Conservation (phyloP, 768 basidiomycete species). For the Pleurotus djamor region DNA sequence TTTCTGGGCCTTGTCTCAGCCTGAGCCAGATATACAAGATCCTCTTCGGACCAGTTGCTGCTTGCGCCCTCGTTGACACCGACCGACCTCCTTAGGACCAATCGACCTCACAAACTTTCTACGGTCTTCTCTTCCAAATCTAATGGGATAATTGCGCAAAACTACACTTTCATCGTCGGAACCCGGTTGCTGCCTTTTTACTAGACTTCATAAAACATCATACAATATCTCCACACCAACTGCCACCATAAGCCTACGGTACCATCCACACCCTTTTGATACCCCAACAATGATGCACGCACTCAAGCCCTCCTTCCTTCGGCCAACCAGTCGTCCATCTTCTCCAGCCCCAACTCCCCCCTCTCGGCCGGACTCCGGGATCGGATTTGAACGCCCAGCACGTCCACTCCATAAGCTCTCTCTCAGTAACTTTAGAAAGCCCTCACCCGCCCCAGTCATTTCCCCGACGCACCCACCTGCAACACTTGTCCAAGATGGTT, state of each 20-base stretch:
- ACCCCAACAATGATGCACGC: constrained; percentile 51
- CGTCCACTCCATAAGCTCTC: constrained; percentile 59
- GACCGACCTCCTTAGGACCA: constrained; percentile 76
- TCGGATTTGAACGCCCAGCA: constrained; percentile 38
- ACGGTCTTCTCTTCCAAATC: constrained; percentile 29
- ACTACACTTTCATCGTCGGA: constrained; percentile 21
- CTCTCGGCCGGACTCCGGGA: constrained; percentile 35
- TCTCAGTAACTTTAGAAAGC: constrained; percentile 55
- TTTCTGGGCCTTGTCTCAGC: constrained; percentile 24
- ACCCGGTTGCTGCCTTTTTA: constrained; percentile 37
- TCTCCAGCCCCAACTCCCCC: constrained; percentile 49
- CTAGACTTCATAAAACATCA: constrained; percentile 27
- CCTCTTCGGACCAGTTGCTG: constrained; percentile 58
- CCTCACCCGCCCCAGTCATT: constrained; percentile 43
- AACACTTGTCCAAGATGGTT: constrained; percentile 70
- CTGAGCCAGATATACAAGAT: constrained; percentile 50
- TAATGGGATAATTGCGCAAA: constrained; percentile 51
- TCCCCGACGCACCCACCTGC: constrained; percentile 31
- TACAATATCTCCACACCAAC: constrained; percentile 16
- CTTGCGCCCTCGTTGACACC: constrained; percentile 57
- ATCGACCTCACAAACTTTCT: constrained; percentile 13
- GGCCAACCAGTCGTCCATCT: constrained; percentile 59
- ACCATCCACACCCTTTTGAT: constrained; percentile 15
- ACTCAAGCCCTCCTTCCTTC: constrained; percentile 68
- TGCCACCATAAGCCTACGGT: constrained; percentile 9